phyloP scores from a whole-genome alignment of 305 asterid genomes.

The Euphrasia arctica region DNA sequence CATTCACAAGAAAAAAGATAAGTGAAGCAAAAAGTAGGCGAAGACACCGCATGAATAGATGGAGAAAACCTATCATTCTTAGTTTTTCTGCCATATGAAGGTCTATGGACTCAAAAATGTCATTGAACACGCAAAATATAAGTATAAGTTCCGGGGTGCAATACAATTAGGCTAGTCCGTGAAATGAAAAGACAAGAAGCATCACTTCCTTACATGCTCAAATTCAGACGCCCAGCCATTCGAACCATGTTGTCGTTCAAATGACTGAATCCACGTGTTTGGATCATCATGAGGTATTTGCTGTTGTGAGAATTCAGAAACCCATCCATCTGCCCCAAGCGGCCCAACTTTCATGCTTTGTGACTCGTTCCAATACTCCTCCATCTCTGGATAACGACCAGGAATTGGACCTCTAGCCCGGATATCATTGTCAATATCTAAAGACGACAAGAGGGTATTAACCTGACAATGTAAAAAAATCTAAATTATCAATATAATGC shows the following conservation, averaged over 20 bases:
- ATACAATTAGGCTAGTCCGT: neutral
- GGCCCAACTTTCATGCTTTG: conserved; percentile 68
- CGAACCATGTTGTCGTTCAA: conserved; percentile 87
- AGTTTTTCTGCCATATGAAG: conserved; percentile 9
- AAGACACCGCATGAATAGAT: conserved; percentile 4
- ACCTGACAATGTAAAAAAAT: conserved; percentile 57
- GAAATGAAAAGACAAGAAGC: conserved; percentile 15
- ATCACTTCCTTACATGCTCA: conserved; percentile 70
- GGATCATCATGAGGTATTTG: conserved; percentile 66
- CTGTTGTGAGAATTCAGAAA: conserved; percentile 64
- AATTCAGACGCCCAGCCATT: conserved; percentile 99
- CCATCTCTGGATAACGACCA: conserved; percentile 80
- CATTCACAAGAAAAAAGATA: conserved; percentile 4
- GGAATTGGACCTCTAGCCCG: conserved; percentile 72
- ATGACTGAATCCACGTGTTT: conserved; percentile 83
- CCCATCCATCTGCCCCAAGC: conserved; percentile 82
- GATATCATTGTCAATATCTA: conserved; percentile 76
- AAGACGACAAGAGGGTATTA: conserved; percentile 79
- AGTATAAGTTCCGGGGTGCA: conserved; percentile 14
- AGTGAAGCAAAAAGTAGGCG: conserved; percentile 19
- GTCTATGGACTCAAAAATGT: conserved; percentile 18
- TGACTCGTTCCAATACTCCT: conserved; percentile 93
- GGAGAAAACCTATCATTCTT: conserved; percentile 14
- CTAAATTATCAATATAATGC: conserved; percentile 10
- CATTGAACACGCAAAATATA: conserved; percentile 6